phyloP scores from a whole-genome alignment of 495 filamentous ascomycete species.

The Glarea lozoyensis region DNA sequence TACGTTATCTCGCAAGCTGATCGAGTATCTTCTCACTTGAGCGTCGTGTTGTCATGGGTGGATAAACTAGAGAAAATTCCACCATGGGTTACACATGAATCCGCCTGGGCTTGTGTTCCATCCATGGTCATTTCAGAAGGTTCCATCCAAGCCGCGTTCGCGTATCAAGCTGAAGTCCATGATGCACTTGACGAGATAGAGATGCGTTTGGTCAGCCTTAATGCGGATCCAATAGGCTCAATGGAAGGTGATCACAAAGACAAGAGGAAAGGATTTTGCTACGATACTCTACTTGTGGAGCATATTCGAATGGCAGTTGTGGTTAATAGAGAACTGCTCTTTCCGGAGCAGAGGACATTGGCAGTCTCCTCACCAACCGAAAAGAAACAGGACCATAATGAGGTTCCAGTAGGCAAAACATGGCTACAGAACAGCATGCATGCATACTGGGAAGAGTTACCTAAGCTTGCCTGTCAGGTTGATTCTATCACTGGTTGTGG shows the following conservation, averaged over 20 bases:
- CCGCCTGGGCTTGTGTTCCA: constrained; percentile 3
- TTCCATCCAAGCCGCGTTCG: background rate
- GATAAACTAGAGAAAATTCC: background rate
- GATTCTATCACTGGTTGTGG: background rate
- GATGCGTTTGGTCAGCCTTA: background rate
- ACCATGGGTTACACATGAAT: constrained; percentile 1
- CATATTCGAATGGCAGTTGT: constrained; percentile 5
- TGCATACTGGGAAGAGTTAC: constrained; percentile 2
- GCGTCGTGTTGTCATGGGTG: background rate
- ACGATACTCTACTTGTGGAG: constrained; percentile 4
- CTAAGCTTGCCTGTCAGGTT: background rate
- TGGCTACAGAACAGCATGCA: constrained; percentile 3
- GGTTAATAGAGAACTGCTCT: background rate
- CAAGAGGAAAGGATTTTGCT: background rate
- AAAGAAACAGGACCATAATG: background rate
- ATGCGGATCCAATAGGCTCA: background rate
- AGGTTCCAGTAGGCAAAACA: background rate
- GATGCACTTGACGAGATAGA: background rate
- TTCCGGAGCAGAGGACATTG: background rate
- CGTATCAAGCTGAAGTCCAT: background rate
- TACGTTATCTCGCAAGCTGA: no score
- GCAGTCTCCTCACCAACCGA: background rate
- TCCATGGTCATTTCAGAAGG: background rate
- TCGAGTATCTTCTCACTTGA: background rate
- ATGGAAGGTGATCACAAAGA: background rate